phyloP scores from a whole-genome alignment of 2,329 filamentous ascomycete genomes.

The Neopestalotiopsis sp. region DNA sequence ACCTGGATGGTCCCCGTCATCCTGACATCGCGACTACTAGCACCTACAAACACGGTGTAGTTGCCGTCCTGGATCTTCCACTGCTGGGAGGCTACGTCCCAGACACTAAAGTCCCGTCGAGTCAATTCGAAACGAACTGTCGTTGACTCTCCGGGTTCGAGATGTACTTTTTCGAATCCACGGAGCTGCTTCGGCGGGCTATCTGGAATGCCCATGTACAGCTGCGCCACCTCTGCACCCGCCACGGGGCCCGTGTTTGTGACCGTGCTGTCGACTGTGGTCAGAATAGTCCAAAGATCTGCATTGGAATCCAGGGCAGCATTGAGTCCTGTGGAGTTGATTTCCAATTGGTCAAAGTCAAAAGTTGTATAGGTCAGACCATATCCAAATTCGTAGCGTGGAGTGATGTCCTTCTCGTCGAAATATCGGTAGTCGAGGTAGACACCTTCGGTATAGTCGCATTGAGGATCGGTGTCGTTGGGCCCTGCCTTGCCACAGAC shows the following conservation, averaged over 20 bases:
- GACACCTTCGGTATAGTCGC: constrained; percentile 62
- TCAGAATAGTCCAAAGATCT: constrained; percentile 68
- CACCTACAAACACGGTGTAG: constrained; percentile 49
- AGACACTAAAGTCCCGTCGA: constrained; percentile 68
- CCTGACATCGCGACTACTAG: constrained; percentile 52
- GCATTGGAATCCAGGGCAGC: constrained; percentile 54
- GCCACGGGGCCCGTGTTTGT: constrained; percentile 64
- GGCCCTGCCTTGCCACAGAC: constrained; percentile 47
- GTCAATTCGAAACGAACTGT: constrained; percentile 60
- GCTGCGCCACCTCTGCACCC: constrained; percentile 60
- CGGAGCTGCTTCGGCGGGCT: constrained; percentile 65
- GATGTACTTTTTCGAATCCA: constrained; percentile 64
- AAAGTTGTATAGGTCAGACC: constrained; percentile 64
- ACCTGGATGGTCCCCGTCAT: constrained; percentile 40
- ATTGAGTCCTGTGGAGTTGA: constrained; percentile 32
- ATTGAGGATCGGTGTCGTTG: constrained; percentile 60
- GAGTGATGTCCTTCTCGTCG: constrained; percentile 50
- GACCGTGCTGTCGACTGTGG: constrained; percentile 62
- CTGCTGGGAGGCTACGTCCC: constrained; percentile 64
- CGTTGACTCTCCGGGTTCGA: constrained; percentile 54
- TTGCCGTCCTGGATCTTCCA: constrained; percentile 60
- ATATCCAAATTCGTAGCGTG: constrained; percentile 60
- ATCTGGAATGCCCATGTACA: constrained; percentile 66
- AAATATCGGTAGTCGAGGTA: constrained; percentile 62
- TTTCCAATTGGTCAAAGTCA: constrained; percentile 47